These are phyloP conservation scores for Kodamaea alishanica DNA, from an alignment of 1,139 yeast species.

Conservation along the genomic window DNA sequence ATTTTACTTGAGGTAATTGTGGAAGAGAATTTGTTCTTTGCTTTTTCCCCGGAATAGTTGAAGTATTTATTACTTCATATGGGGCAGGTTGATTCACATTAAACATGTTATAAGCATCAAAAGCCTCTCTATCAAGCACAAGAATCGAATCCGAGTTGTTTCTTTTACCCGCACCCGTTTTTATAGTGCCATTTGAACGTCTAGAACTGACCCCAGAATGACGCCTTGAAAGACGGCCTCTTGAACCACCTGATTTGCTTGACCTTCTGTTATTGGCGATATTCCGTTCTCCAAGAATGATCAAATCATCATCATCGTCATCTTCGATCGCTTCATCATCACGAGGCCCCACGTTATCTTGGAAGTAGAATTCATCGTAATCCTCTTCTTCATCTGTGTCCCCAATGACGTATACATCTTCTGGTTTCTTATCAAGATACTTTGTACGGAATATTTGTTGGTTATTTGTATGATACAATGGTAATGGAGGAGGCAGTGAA, in stretches of 20 bases:
- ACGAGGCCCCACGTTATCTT: conserved; percentile 2
- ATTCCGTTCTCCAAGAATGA: conserved; percentile 17
- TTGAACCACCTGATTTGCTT: neutral
- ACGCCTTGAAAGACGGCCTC: too few relatives aligned
- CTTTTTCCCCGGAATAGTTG: conserved; percentile 31
- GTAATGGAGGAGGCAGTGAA: conserved; percentile 9
- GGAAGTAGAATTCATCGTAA: conserved; percentile 1
- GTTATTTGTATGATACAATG: conserved; percentile 1
- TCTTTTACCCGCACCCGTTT: conserved; percentile 12
- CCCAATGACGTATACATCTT: conserved; percentile 11
- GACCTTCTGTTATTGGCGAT: conserved; percentile 9
- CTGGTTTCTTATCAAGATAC: conserved; percentile 7
- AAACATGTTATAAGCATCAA: conserved; percentile 45
- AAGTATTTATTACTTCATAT: conserved; percentile 6
- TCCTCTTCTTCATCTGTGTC: conserved; percentile 15
- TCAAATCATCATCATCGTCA: conserved; percentile 17
- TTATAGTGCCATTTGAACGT: conserved; percentile 4
- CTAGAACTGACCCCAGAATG: too few relatives aligned
- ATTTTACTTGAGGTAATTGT: conserved; percentile 54
- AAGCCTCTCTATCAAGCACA: conserved; percentile 37
- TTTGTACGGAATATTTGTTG: conserved; percentile 10
- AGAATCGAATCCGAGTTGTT: conserved; percentile 41
- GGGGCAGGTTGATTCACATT: conserved; percentile 20
- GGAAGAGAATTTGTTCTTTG: conserved; percentile 70
- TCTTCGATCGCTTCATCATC: conserved; percentile 15